Evolutionary conservation across 129 eudicot genomes (phyloP), one percentile per base, ranked within the genome.

Genomic region (Artemisia annua): DNA sequence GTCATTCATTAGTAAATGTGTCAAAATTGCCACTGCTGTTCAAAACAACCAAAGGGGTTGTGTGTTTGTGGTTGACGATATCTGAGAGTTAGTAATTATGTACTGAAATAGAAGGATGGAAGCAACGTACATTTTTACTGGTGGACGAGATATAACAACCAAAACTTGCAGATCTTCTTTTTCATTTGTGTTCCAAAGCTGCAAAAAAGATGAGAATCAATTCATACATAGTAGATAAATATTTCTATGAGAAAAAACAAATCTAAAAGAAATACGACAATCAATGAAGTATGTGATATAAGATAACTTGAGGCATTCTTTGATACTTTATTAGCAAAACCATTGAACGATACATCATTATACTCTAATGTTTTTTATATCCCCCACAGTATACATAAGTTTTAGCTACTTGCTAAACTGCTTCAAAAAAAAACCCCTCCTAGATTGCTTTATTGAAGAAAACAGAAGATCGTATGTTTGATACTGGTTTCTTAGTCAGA

Each of bases 111-210:
- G 30, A 28, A 28, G 9, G 9, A 39, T 7, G 44, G 44, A 15
- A 69, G 50, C 11, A 61, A 67, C 86, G 76, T 84, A 91, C 98
- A 87, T 75, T 87, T 87, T 92, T 57, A 85, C 78, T 8, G 98
- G 98, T 18, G 98, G 98, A 53, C 92, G 91, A 43, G 96, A 87
- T 78, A 89, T 85, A 14, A 87, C 63, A 76, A 87, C 96, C 14
- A 92, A 65, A 71, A 92, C 76, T 58, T 92, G 96, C 81, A 92
- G 73, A 82, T 92, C 96, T 61, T 92, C 95, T 3, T 69, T 58
- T 50, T 84, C 85, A 69, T 84, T 81, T 15, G 96, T 87, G 83
- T 89, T 92, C 84, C 84, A 73, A 54, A 92, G 79, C 98, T 92
- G 95, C 60, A 30, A 39, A 72, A 63, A 78, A 43, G 17, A 70